These are phyloP conservation scores for Leccinum incarnatum DNA, from an alignment of 768 basidiomycete species.

Conservation along the genomic window DNA sequence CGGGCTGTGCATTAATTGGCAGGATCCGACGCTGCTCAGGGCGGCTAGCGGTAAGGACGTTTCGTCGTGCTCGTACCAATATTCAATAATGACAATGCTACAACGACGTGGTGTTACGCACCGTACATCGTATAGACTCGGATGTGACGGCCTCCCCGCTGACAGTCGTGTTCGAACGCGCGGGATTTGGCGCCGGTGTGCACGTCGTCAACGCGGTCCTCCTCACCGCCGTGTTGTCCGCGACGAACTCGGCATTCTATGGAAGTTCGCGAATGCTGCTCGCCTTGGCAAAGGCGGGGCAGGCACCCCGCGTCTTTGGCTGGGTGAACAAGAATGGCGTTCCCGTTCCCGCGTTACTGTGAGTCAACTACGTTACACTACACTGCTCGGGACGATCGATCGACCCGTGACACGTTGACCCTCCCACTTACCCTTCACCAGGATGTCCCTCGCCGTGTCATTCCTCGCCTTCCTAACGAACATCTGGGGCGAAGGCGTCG, in stretches of 20 bases:
- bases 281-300: conserved; percentile 60
- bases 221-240: conserved; percentile 61
- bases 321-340: conserved; percentile 65
- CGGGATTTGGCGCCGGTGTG: conserved; percentile 58
- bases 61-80: neutral
- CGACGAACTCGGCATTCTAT: conserved; percentile 65
- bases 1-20: conserved; percentile 61
- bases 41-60: conserved; percentile 40
- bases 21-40: conserved; percentile 50
- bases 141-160: conserved; percentile 59
- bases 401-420: neutral
- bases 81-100: neutral
- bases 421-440: conserved; percentile 19
- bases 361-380: conserved; percentile 22
- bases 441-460: conserved; percentile 46
- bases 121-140: conserved; percentile 31
- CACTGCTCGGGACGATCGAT: neutral
- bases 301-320: conserved; percentile 63
- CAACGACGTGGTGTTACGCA: neutral
- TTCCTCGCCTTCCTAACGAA: conserved; percentile 55
- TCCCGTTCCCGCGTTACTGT: conserved; percentile 55
- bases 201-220: conserved; percentile 68
- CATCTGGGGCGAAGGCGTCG: conserved; percentile 54
- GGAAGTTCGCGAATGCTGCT: conserved; percentile 61
- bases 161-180: conserved; percentile 60